Conservation (phyloP, 202 grass and related monocot genomes). For the Dendrocalamus latiflorus region DNA sequence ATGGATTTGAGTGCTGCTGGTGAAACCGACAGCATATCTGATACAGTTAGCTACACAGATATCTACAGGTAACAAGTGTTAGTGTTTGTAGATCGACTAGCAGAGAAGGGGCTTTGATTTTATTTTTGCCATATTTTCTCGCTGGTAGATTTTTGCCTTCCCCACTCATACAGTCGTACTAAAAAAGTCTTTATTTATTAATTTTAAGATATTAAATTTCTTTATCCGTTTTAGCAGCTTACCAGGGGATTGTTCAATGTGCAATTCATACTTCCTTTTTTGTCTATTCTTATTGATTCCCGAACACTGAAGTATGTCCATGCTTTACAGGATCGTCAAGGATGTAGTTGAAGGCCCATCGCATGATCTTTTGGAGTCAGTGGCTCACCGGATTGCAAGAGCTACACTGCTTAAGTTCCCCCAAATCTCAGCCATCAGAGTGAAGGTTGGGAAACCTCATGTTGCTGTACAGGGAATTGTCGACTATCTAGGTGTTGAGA, state of each 20-base stretch:
- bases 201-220: background rate
- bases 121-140: background rate
- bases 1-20: slow-evolving; percentile 60
- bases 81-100: too few relatives aligned
- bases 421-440: slow-evolving; percentile 56
- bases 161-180: background rate
- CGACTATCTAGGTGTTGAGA: slow-evolving; percentile 68
- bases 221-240: background rate
- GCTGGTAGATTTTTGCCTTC: background rate
- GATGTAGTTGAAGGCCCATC: slow-evolving; percentile 72
- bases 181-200: background rate
- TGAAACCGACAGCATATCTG: too few relatives aligned
- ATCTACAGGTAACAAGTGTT: too few relatives aligned
- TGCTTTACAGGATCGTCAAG: slow-evolving; percentile 44
- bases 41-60: too few relatives aligned
- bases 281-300: background rate
- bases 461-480: slow-evolving; percentile 51
- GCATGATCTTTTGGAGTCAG: slow-evolving; percentile 55
- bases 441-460: slow-evolving; percentile 60
- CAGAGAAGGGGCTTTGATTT: too few relatives aligned
- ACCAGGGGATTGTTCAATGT: background rate
- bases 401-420: slow-evolving; percentile 45
- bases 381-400: too few relatives aligned
- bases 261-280: background rate
- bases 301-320: background rate